A percentile compares a stretch with the other conserved stretches of the same genome.
Evolutionary conservation across 2,329 filamentous ascomycete species (phyloP).

Genomic region (Cladosporium sp.): DNA sequence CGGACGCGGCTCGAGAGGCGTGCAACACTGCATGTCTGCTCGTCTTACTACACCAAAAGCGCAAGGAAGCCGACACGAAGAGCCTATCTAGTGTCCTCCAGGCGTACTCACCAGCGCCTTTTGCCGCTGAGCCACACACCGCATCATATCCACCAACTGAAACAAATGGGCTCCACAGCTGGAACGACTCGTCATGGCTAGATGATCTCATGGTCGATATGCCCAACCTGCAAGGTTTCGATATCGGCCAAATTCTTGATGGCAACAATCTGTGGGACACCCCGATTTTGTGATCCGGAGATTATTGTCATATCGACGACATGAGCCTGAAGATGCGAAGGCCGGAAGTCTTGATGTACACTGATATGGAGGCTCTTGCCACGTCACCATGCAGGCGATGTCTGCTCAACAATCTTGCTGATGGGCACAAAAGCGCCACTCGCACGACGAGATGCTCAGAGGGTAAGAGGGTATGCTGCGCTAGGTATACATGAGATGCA

Average conservation of each 20-base stretch:
- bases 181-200: conserved; percentile 18
- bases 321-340: background rate
- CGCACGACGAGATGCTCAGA: background rate
- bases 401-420: background rate
- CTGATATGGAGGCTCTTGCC: background rate
- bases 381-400: background rate
- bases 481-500: background rate
- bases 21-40: conserved; percentile 53
- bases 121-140: background rate
- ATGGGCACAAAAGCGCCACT: background rate
- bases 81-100: conserved; percentile 29
- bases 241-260: conserved; percentile 14
- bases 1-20: conserved; percentile 46
- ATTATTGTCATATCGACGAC: background rate
- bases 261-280: conserved; percentile 16
- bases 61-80: conserved; percentile 46
- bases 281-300: background rate
- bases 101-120: conserved; percentile 10
- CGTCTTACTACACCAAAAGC: conserved; percentile 50
- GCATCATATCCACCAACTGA: background rate
- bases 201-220: conserved; percentile 15
- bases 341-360: background rate
- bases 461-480: too few relatives aligned
- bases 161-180: conserved; percentile 13
- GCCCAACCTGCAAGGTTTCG: conserved; percentile 17